Evolutionary conservation across 306 rosid species (phyloP), one percentile per base, ranked within the genome.

Genomic region (Cucumis sativus): DNA sequence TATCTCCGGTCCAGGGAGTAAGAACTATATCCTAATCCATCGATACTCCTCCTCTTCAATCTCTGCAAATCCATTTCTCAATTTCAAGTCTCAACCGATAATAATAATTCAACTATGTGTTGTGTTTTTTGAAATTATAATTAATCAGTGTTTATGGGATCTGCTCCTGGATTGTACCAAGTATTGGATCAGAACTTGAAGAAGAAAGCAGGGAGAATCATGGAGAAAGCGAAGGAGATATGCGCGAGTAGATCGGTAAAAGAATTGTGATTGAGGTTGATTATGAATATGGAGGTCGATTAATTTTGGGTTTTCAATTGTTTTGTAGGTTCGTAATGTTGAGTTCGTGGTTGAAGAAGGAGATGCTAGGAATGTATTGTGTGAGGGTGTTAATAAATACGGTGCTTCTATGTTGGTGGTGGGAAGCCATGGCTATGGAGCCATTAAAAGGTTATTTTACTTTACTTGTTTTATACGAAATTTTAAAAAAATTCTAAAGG

Each of bases 381-480:
- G 97, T 41, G 91, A 92, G 2, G 88, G 88, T 15, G 96, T 84
- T 68, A 93, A 86, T 47, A 90, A 58, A 63, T 91, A 87, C 83
- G 89, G 85, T 21, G 97, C 97, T 59, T 84, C 96, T 21, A n/a
- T 87, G 40, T 79, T 92, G 85, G 89, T 92, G 18, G 84, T 88
- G 52, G 97, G 97, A 5, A 87, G 96, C 70, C 97, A 92, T 84
- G 92, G 96, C 65, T 90, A 92, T 79, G 96, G 97, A 68, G 86
- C 78, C 40, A 76, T 83, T 15, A 83, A 83, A 62, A 83, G 83
- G 67, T 23, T 3, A 61, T 18, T 61, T 11, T 16, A 15, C 57
- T 49, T 14, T 47, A 39, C 37, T 30, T 23, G 0, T 23, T 0
- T 23, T 23, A 23, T 23, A 23, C 25, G 25, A 23, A 23, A 23